Base-by-base conservation (phyloP, 495 filamentous ascomycete genomes). In the Rusavskia elegans region DNA sequence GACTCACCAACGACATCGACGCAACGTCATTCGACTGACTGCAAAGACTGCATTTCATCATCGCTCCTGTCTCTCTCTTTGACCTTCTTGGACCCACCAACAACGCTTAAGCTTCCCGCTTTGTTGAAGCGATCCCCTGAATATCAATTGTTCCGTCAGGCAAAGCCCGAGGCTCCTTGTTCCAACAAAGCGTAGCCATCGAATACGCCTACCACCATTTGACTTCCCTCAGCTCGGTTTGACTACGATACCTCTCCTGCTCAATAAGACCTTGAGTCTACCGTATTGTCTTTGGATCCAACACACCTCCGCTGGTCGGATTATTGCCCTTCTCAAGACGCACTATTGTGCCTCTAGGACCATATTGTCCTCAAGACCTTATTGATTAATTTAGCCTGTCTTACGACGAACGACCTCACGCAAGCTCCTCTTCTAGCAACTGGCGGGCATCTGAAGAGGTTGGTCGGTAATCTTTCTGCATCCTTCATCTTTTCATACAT, bases 91-190 rank as follows among this genome's bases (percentile, higher is more conserved):
- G 23, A 16, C 23, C 19, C 44, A 46, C 50, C 49, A 58, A 50
- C 49, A 46, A 50, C 49, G 37, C 49, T 52, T 52, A 51, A 14
- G 37, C 50, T 29, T 50, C 44, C 53, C 56, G 56, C 56, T 49
- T 53, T 39, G 41, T 38, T 48, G 16, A 35, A 25, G 51, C 44
- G 36, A 41, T 48, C 57, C 57, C 57, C 55, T 53, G 57, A 52
- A 53, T 35, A 54, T 48, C 25, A 49, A 38, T 57, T 39, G 23
- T 49, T 37, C 42, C 5, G 20, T 55, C 52, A 60, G 57, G 57
- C 57, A 54, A 49, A 54, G 51, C 54, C 57, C 52, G 52, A 53
- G 52, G 52, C 57, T 59, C 54, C 54, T 48, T 54, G 36, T 25
- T 42, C 20, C n/a, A 19, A 42, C 16, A 42, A 46, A 46, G 17